Percentiles rank a stretch among this genome's conserved stretches.
phyloP scores from a whole-genome alignment of 2,329 filamentous ascomycete species.

The Ophiostoma sp. region DNA sequence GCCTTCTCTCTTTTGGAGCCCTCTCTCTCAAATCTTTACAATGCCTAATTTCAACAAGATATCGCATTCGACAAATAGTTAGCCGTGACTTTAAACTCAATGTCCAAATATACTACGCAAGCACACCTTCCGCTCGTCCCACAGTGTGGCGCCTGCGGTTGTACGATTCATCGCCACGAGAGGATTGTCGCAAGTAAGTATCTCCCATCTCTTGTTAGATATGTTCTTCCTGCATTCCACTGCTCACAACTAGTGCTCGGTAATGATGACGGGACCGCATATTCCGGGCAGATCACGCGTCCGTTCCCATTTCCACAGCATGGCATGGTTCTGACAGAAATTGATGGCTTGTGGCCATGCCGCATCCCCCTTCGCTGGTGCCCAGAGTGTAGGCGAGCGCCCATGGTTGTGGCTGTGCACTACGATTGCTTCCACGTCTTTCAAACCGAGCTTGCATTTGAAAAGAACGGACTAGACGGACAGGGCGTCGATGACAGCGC shows the following conservation, averaged over 20 bases:
- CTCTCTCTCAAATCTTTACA: too few species aligned
- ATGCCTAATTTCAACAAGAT: not conserved
- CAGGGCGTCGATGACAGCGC: slow-evolving; percentile 3
- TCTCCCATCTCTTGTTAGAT: not conserved
- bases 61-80: not conserved
- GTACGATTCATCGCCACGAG: not conserved
- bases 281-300: slow-evolving; percentile 1
- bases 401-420: not conserved
- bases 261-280: not conserved
- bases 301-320: slow-evolving; percentile 3
- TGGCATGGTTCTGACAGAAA: not conserved
- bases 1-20: too few species aligned
- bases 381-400: not conserved
- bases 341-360: not conserved
- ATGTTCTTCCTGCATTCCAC: not conserved
- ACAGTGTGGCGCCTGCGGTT: slow-evolving; percentile 1
- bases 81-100: not conserved
- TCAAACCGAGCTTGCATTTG: not conserved
- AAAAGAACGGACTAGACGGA: not conserved
- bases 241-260: slow-evolving; percentile 5
- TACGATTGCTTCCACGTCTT: slow-evolving; percentile 18
- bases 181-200: slow-evolving; percentile 16
- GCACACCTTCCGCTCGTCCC: not conserved
- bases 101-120: not conserved
- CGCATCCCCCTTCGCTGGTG: not conserved